phyloP scores from a whole-genome alignment of 2,329 filamentous ascomycete species.

The Zasmidium citrigriseum region DNA sequence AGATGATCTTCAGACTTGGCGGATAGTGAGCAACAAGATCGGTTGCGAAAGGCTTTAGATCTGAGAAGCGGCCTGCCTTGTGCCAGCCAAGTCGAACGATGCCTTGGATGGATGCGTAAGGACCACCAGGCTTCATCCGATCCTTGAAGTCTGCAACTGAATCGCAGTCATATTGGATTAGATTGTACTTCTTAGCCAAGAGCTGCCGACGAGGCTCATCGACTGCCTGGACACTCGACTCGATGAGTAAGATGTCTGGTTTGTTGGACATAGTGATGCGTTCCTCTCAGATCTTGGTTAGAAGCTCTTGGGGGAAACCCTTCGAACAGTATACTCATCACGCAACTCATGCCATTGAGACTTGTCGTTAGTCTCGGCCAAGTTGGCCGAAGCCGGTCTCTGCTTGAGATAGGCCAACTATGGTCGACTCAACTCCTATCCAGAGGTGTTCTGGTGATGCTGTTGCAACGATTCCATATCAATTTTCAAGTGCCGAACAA shows the following conservation, averaged over 20 bases:
- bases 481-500: constrained; percentile 11
- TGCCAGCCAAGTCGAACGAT: constrained; percentile 63
- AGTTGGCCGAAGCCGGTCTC: neutral
- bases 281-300: too few relatives aligned
- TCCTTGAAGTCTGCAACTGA: constrained; percentile 39
- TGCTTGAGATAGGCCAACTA: neutral
- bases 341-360: too few relatives aligned
- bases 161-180: constrained; percentile 40
- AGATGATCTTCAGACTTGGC: constrained; percentile 54
- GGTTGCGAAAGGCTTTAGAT: constrained; percentile 34
- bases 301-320: too few relatives aligned
- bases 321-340: too few relatives aligned
- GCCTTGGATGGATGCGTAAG: constrained; percentile 43
- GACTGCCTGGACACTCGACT: constrained; percentile 12
- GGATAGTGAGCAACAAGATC: constrained; percentile 44
- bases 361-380: neutral
- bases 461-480: neutral
- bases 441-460: too few relatives aligned
- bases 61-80: constrained; percentile 50
- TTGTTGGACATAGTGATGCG: neutral
- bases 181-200: constrained; percentile 36
- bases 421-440: too few relatives aligned
- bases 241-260: constrained; percentile 9
- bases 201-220: constrained; percentile 40
- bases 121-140: constrained; percentile 36